A percentile compares a stretch with the other conserved stretches of the same genome.
phyloP scores from a whole-genome alignment of 2,329 filamentous ascomycete species.

The Phialocephala subalpina region DNA sequence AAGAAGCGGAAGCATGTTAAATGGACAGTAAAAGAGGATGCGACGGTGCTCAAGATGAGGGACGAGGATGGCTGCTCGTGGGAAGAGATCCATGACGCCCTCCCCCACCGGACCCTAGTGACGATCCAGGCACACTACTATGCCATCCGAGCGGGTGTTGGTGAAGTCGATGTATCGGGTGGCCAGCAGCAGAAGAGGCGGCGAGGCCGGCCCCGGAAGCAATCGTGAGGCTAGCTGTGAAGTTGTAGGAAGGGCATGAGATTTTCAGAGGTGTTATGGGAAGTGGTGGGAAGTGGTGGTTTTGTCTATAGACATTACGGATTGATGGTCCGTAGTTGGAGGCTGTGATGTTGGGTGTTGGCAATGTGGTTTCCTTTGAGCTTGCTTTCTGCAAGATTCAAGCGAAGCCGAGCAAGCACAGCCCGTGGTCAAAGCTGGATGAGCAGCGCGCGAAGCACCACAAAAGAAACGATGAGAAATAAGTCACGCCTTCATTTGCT shows the following conservation, averaged over 20 bases:
- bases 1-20: conserved; percentile 9
- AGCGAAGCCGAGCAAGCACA: too few species aligned
- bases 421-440: not conserved
- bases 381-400: too few species aligned
- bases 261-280: too few species aligned
- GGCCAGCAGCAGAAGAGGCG: conserved; percentile 7
- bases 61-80: conserved; percentile 11
- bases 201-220: conserved; percentile 8
- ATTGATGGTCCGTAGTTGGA: too few species aligned
- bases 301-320: too few species aligned
- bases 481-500: conserved; percentile 13
- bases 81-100: conserved; percentile 21
- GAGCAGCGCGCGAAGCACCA: conserved; percentile 9
- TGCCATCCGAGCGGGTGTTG: conserved; percentile 8
- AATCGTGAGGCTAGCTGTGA: conserved; percentile 2
- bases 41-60: conserved; percentile 12
- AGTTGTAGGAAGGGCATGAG: not conserved
- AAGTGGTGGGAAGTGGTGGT: too few species aligned
- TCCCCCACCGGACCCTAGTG: conserved; percentile 16
- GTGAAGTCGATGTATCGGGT: conserved; percentile 13
- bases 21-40: conserved; percentile 15
- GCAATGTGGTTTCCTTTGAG: too few species aligned
- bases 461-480: conserved; percentile 8
- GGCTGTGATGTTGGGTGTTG: too few species aligned
- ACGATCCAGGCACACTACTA: conserved; percentile 22